Evolutionary conservation across 192 early-diverging fungal genomes (phyloP), one percentile per base, ranked within the genome.

Genomic region (Ramicandelaber brevisporus): DNA sequence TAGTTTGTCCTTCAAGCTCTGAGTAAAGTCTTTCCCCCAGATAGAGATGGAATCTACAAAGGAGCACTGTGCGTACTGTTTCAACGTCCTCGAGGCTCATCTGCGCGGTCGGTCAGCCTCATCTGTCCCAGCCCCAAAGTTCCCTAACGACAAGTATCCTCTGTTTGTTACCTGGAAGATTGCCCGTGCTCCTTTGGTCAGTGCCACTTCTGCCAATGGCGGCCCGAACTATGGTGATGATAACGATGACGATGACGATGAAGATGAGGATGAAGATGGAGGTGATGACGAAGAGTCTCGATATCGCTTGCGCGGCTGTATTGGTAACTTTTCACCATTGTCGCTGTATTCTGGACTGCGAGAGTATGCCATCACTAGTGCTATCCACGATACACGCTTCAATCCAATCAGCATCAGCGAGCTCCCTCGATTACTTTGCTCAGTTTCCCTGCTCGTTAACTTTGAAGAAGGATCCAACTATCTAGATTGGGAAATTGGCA

Each of bases 401-500:
- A 21, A 44, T 12, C 83, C 87, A 5, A 82, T 97, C 6, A 34
- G 33, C 2, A 25, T 36, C 5, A 28, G 40, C 4, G 90, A 97
- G 47, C 28, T 92, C 4, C 44, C 61, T 0, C 26, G 32, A 14
- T 47, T 97, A 1, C 29, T 46, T 10, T 88, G 83, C 43, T 63
- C 60, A 2, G 78, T 97, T 0, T 90, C 85, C 14, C 55, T 97
- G 15, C 46, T 97, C 25, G 72, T 67, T 5, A 47, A 88, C 21
- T 97, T 97, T 64, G 90, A 97, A 39, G 48, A 54, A 5, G 78
- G 40, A 0, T 34, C 40, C 4, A 44, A 72, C 38, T 74, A 69
- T 34, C 39, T 70, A 17, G 89, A 96, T 47, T 96, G 90, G 90
- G 68, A 73, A 32, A 36, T 88, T 29, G 90, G 90, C 11, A 55